A percentile compares a stretch with the other conserved stretches of the same genome.
Conservation (phyloP, 768 basidiomycete genomes). For the Lactarius evosmus region DNA sequence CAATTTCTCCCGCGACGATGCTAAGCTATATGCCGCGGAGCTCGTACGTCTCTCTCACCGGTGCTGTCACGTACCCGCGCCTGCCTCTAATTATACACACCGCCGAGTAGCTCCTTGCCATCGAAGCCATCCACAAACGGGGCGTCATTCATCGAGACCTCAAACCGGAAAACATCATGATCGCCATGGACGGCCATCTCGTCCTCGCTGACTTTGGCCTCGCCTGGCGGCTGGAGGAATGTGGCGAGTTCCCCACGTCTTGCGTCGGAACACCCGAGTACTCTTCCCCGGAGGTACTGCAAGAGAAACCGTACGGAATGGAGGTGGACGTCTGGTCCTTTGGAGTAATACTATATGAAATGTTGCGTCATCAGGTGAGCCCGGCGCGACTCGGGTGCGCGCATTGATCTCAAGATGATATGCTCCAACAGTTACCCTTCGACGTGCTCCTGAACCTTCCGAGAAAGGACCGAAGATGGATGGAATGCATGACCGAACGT, state of each 20-base stretch:
- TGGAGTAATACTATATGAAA: constrained; percentile 90
- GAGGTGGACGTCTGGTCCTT: constrained; percentile 94
- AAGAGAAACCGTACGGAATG: constrained; percentile 10
- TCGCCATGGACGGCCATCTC: constrained; percentile 18
- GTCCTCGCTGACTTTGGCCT: constrained; percentile 21
- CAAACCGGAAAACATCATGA: constrained; percentile 23
- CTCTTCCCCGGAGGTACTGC: constrained; percentile 19
- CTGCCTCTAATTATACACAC: background rate
- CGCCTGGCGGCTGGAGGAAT: constrained; percentile 15
- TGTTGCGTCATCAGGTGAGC: constrained; percentile 42
- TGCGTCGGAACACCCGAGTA: constrained; percentile 18
- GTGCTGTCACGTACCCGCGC: background rate
- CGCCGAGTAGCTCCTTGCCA: constrained; percentile 16
- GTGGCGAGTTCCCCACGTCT: background rate
- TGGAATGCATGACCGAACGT: background rate
- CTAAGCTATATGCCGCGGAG: constrained; percentile 15
- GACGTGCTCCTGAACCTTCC: constrained; percentile 7
- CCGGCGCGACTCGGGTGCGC: too few relatives aligned
- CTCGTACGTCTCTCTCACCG: constrained; percentile 10
- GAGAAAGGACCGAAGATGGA: background rate
- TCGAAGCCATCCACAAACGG: constrained; percentile 13
- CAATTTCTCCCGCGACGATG: constrained; percentile 5
- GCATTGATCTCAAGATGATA: background rate
- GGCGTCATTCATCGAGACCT: constrained; percentile 22
- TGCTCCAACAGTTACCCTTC: constrained; percentile 4